phyloP scores from a whole-genome alignment of 176 grass and related monocot species.

The Aegilops sharonensis region DNA sequence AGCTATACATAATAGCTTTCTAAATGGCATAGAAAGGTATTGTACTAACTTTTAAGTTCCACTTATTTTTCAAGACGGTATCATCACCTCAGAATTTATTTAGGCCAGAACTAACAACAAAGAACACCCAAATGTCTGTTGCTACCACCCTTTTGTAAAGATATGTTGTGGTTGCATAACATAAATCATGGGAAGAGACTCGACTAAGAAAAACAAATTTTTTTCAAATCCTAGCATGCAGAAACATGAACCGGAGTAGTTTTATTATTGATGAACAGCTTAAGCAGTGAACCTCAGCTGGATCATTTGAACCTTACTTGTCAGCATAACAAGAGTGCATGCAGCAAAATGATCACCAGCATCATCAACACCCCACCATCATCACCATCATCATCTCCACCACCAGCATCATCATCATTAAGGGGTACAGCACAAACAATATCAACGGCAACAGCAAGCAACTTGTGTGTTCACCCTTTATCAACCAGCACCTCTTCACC shows the following conservation, averaged over 20 bases:
- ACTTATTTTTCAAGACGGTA: background rate
- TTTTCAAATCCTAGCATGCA: constrained; percentile 1
- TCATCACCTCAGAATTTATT: background rate
- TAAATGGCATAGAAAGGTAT: background rate
- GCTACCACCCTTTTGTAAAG: background rate
- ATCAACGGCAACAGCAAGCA: constrained; percentile 60
- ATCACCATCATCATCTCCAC: constrained; percentile 35
- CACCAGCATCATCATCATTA: constrained; percentile 39
- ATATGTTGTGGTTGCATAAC: background rate
- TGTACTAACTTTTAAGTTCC: background rate
- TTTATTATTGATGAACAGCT: background rate
- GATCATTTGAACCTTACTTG: constrained; percentile 52
- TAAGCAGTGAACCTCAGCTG: constrained; percentile 19
- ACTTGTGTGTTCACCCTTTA: constrained; percentile 47
- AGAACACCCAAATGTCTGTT: background rate
- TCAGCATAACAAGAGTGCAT: constrained; percentile 35
- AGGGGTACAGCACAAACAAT: constrained; percentile 51
- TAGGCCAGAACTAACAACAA: background rate
- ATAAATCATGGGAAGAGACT: background rate
- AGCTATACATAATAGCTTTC: background rate
- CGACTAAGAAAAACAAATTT: background rate
- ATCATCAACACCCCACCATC: constrained; percentile 31
- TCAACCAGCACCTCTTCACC: constrained; percentile 54
- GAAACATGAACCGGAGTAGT: background rate
- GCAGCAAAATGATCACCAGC: constrained; percentile 35